Evolutionary conservation across 306 rosid species (phyloP).

Genomic region (Malus fusca): DNA sequence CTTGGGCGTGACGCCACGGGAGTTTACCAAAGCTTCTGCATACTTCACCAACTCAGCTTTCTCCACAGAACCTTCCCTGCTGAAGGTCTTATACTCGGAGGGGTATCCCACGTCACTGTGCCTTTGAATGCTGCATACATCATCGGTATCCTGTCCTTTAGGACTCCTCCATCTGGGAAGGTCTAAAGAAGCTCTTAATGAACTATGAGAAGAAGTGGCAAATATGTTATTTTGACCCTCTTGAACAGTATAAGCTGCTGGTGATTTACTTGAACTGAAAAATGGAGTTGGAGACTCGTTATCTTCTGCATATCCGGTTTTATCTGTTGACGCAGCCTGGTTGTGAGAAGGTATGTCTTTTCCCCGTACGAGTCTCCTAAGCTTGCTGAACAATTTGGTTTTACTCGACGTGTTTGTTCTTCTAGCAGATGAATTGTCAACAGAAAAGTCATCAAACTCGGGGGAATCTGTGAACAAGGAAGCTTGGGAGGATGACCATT

Average conservation of each 20-base stretch:
- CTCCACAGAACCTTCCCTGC: slow-evolving; percentile 21
- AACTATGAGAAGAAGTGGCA: slow-evolving; percentile 19
- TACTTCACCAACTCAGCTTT: slow-evolving; percentile 59
- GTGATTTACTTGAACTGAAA: slow-evolving; percentile 24
- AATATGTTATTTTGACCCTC: slow-evolving; percentile 29
- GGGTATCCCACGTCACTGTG: slow-evolving; percentile 29
- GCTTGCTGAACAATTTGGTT: slow-evolving; percentile 45
- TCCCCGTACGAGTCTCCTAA: slow-evolving; percentile 50
- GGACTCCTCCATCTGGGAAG: slow-evolving; percentile 15
- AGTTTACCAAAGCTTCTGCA: slow-evolving; percentile 60
- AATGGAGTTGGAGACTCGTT: slow-evolving; percentile 29
- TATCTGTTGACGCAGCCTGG: slow-evolving; percentile 29
- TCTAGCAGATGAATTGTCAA: slow-evolving; percentile 9
- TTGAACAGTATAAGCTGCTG: slow-evolving; percentile 18
- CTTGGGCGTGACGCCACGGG: slow-evolving; percentile 16
- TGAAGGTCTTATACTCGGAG: slow-evolving; percentile 17
- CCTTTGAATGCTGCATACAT: slow-evolving; percentile 10
- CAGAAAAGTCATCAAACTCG: slow-evolving; percentile 47
- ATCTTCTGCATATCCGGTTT: slow-evolving; percentile 26
- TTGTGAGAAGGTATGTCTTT: slow-evolving; percentile 24
- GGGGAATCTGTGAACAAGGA: slow-evolving; percentile 48
- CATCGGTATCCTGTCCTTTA: slow-evolving; percentile 31
- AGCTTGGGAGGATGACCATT: slow-evolving; percentile 66
- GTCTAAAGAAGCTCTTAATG: slow-evolving; percentile 38
- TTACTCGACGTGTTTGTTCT: slow-evolving; percentile 27